phyloP scores from a whole-genome alignment of 1,139 yeast species.

The Saccharomyces hybrid region DNA sequence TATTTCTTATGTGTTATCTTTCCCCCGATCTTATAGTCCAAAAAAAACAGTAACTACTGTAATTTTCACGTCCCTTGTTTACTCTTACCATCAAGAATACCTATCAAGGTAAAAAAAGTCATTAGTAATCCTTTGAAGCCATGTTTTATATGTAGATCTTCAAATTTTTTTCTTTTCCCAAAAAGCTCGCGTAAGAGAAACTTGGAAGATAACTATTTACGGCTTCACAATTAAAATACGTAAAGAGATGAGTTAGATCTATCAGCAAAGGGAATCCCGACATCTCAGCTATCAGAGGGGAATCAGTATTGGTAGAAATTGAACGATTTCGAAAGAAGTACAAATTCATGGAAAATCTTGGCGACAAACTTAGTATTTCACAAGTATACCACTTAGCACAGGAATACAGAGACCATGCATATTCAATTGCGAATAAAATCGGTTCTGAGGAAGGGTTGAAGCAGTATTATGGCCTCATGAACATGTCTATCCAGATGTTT shows the following conservation, averaged over 20 bases:
- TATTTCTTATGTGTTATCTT: background rate
- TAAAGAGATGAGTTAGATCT: background rate
- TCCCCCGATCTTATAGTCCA: background rate
- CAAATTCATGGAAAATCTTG: background rate
- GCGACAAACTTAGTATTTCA: constrained; percentile 5
- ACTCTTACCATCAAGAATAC: background rate
- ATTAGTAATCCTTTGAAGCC: background rate
- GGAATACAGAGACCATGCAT: constrained; percentile 22
- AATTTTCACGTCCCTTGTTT: background rate
- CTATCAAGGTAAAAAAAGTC: background rate
- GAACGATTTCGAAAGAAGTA: background rate
- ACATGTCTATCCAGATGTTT: constrained; percentile 18
- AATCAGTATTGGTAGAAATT: background rate
- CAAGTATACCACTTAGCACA: constrained; percentile 17
- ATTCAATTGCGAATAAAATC: constrained; percentile 9
- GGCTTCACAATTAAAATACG: background rate
- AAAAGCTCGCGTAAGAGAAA: background rate
- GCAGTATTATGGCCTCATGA: constrained; percentile 24
- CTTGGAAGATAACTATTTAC: background rate
- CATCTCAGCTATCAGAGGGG: background rate
- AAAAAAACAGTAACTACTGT: background rate
- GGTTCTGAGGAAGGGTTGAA: constrained; percentile 14
- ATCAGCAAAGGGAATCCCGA: background rate
- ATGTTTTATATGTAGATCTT: background rate
- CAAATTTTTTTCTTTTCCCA: background rate